Evolutionary conservation across 2,329 filamentous ascomycete species (phyloP).

Genomic region (Hypoxylon sp.): DNA sequence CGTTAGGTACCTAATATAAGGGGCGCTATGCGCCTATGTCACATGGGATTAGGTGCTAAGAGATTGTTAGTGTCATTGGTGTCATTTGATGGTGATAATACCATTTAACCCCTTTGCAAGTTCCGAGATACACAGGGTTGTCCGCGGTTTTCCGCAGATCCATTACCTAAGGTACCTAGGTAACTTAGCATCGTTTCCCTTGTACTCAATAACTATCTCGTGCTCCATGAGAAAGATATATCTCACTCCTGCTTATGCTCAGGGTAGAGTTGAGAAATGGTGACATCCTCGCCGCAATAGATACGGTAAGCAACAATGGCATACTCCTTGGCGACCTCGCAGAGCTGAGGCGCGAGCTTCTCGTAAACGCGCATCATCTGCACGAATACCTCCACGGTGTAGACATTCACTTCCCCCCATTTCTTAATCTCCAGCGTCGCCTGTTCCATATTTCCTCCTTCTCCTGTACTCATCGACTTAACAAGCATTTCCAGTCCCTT

Average conservation of each 20-base stretch:
- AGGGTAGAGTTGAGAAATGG: constrained; percentile 25
- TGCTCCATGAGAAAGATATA: background rate
- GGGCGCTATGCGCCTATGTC: no score
- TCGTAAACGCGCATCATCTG: constrained; percentile 40
- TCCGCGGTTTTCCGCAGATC: background rate
- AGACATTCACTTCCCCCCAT: constrained; percentile 46
- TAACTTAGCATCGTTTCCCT: background rate
- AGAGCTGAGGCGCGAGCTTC: constrained; percentile 46
- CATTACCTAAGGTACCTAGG: background rate
- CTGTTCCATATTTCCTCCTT: background rate
- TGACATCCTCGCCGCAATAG: constrained; percentile 48
- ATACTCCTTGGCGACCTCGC: constrained; percentile 40
- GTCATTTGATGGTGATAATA: no score
- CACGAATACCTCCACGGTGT: constrained; percentile 34
- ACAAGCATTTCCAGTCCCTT: constrained; percentile 44
- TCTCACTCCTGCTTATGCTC: constrained; percentile 38
- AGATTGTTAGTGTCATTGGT: no score
- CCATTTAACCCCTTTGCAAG: background rate
- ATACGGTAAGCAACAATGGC: constrained; percentile 48
- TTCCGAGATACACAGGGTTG: background rate
- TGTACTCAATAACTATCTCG: background rate
- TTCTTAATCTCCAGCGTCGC: constrained; percentile 40
- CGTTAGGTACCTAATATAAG: background rate
- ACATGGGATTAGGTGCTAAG: no score
- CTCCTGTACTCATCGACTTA: constrained; percentile 26